Conservation (phyloP, 352 stramenopile genomes). For the Pythium pyrilobum region DNA sequence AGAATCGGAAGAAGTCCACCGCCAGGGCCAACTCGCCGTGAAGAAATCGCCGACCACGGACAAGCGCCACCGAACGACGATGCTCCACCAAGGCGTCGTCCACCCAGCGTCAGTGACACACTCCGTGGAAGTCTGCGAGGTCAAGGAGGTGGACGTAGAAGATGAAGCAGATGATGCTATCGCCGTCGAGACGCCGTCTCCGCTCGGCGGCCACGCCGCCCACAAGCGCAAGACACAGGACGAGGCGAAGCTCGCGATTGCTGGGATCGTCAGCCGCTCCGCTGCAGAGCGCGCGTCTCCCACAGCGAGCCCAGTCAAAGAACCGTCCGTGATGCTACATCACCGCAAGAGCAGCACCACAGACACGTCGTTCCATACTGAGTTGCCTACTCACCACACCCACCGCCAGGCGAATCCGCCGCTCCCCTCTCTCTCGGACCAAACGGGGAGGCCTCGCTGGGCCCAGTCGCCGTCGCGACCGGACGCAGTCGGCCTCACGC, state of each 20-base stretch:
- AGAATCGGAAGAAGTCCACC: not conserved
- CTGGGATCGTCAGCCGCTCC: constrained; percentile 7
- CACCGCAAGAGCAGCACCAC: constrained; percentile 11
- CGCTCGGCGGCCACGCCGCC: not conserved
- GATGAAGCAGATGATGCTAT: too few relatives aligned
- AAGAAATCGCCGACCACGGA: constrained; percentile 5
- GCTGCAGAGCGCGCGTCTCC: not conserved
- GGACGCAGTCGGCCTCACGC: too few relatives aligned
- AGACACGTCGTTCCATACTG: not conserved
- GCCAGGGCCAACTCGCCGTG: not conserved
- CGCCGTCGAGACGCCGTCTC: too few relatives aligned
- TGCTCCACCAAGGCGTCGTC: constrained; percentile 4
- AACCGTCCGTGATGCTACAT: constrained; percentile 16
- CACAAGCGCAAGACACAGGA: constrained; percentile 7
- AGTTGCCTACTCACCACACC: too few relatives aligned
- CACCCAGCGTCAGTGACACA: constrained; percentile 4
- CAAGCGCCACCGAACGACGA: not conserved
- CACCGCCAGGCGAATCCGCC: not conserved
- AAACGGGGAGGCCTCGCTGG: not conserved
- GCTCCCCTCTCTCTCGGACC: not conserved
- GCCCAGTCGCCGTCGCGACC: not conserved
- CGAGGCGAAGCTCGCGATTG: constrained; percentile 12
- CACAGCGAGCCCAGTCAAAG: constrained; percentile 4
- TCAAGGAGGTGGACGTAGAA: too few relatives aligned
- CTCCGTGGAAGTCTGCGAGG: too few relatives aligned